phyloP scores from a whole-genome alignment of 148 eudicot genomes.

The Pouteria glomerata region DNA sequence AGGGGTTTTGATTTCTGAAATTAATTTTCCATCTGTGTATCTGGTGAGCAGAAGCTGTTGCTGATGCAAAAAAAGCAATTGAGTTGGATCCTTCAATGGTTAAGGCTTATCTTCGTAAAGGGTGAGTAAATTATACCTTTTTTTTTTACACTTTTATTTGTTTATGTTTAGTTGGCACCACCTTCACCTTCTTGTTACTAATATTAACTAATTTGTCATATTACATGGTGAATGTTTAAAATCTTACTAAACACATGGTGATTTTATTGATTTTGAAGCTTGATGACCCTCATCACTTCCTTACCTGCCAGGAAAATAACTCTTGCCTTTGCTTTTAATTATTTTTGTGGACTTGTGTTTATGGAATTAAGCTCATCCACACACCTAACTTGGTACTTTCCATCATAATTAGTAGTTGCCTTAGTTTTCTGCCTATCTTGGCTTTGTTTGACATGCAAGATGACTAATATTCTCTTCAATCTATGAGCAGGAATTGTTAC shows the following conservation, averaged over 20 bases:
- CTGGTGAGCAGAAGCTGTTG: constrained; percentile 71
- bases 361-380: not conserved
- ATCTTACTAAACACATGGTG: not conserved
- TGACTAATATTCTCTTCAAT: not conserved
- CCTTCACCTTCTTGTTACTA: not conserved
- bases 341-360: not conserved
- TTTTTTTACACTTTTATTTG: not conserved
- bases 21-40: not conserved
- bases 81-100: constrained; percentile 66
- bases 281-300: not conserved
- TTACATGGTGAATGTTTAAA: not conserved
- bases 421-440: not conserved
- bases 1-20: not conserved
- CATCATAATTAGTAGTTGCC: not conserved
- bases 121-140: constrained; percentile 40
- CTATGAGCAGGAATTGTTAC: too few species aligned
- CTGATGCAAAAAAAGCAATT: constrained; percentile 86
- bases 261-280: not conserved
- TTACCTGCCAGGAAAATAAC: not conserved
- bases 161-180: not conserved
- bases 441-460: not conserved
- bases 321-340: not conserved
- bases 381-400: not conserved
- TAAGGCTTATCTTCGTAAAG: constrained; percentile 85
- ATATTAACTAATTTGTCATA: not conserved